These are phyloP conservation scores for Paraconiothyrium brasiliense DNA, from an alignment of 2,329 filamentous ascomycete genomes.

Conservation along the genomic window DNA sequence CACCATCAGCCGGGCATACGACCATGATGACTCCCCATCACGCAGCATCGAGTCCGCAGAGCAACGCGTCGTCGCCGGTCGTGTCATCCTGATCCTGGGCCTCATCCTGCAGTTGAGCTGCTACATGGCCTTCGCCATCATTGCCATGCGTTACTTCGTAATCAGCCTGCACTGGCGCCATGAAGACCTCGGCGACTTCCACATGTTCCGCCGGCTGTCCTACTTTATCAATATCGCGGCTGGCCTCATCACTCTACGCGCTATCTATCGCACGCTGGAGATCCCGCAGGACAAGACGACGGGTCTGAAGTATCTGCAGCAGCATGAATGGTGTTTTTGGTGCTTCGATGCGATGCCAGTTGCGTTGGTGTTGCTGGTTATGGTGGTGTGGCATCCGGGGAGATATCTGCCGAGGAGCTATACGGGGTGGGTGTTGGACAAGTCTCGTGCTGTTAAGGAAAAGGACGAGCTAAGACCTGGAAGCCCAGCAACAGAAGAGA, in stretches of 20 bases:
- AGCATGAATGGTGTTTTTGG: conserved; percentile 64
- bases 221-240: conserved; percentile 48
- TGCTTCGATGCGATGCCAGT: conserved; percentile 62
- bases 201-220: conserved; percentile 45
- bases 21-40: conserved; percentile 46
- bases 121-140: conserved; percentile 60
- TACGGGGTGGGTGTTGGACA: conserved; percentile 40
- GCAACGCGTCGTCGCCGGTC: conserved; percentile 38
- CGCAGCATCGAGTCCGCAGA: conserved; percentile 51
- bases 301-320: conserved; percentile 61
- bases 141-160: conserved; percentile 46
- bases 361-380: conserved; percentile 57
- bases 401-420: conserved; percentile 44
- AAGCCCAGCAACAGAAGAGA: conserved; percentile 16
- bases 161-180: conserved; percentile 41
- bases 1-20: conserved; percentile 51
- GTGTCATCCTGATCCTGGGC: conserved; percentile 55
- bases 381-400: conserved; percentile 61
- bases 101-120: conserved; percentile 61
- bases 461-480: conserved; percentile 43
- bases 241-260: conserved; percentile 55
- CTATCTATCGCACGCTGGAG: conserved; percentile 64
- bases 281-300: conserved; percentile 58
- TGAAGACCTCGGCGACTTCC: conserved; percentile 47
- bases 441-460: conserved; percentile 40